Percentiles rank a stretch among this genome's conserved stretches.
These are phyloP conservation scores for Aquilaria malaccensis DNA, from an alignment of 345 rosid species.

Conservation along the genomic window DNA sequence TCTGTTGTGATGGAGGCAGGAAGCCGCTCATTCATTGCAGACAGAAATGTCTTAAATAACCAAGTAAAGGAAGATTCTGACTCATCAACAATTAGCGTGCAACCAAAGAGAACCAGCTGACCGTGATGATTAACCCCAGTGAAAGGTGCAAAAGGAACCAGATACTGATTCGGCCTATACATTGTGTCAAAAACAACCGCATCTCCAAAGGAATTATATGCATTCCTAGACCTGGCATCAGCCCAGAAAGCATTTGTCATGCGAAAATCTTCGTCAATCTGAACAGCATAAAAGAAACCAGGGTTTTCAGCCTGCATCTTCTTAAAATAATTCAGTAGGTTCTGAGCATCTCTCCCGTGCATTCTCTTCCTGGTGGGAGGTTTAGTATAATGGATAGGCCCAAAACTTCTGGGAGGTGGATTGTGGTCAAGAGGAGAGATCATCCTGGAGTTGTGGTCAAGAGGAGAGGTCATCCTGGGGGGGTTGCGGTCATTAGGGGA, in stretches of 20 bases:
- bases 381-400: conserved; percentile 25
- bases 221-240: conserved; percentile 64
- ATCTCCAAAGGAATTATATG: conserved; percentile 58
- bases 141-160: conserved; percentile 65
- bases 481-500: conserved; percentile 27
- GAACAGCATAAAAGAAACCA: conserved; percentile 63
- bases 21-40: conserved; percentile 49
- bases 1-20: conserved; percentile 62
- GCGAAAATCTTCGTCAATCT: conserved; percentile 52
- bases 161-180: conserved; percentile 66
- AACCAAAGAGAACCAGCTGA: conserved; percentile 57
- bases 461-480: conserved; percentile 23
- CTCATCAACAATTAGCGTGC: conserved; percentile 62
- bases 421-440: conserved; percentile 25
- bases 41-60: conserved; percentile 52
- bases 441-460: conserved; percentile 25
- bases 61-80: conserved; percentile 62
- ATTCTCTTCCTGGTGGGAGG: conserved; percentile 34
- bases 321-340: conserved; percentile 52
- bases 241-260: conserved; percentile 75
- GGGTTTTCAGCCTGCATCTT: conserved; percentile 64
- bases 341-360: conserved; percentile 58
- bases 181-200: conserved; percentile 58
- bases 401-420: conserved; percentile 23
- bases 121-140: conserved; percentile 66